Evolutionary conservation across 2,329 filamentous ascomycete genomes (phyloP).

Genomic region (Pseudogymnoascus sp.): DNA sequence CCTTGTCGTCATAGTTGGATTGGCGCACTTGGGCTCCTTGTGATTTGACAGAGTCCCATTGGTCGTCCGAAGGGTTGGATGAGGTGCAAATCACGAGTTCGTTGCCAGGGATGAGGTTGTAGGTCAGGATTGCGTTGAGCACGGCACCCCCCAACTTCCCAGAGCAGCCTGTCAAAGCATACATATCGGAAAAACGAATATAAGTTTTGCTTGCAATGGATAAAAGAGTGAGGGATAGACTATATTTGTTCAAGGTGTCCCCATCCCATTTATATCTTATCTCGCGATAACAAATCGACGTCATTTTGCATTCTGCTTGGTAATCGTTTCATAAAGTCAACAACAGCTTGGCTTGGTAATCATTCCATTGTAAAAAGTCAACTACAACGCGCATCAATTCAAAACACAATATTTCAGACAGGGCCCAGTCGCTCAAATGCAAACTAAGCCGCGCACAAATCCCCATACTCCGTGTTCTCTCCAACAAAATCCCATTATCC

Average conservation of each 20-base stretch:
- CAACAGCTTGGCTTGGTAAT: neutral
- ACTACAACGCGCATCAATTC: neutral
- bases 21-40: conserved; percentile 17
- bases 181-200: neutral
- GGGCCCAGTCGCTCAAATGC: neutral
- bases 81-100: conserved; percentile 20
- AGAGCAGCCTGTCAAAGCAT: conserved; percentile 17
- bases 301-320: neutral
- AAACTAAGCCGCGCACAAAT: conserved; percentile 1
- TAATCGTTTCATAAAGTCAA: neutral
- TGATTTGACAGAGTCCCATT: conserved; percentile 30
- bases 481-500: neutral
- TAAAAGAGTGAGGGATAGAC: neutral
- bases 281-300: neutral
- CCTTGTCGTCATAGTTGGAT: conserved; percentile 17
- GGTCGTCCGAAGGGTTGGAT: conserved; percentile 14
- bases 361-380: neutral
- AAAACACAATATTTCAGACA: neutral
- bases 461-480: neutral
- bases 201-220: neutral
- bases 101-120: conserved; percentile 15
- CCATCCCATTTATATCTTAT: neutral
- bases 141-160: conserved; percentile 20
- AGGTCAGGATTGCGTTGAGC: conserved; percentile 16
- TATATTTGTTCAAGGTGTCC: neutral